phyloP scores from a whole-genome alignment of 2,329 filamentous ascomycete species.

The Pseudogymnoascus sp. region DNA sequence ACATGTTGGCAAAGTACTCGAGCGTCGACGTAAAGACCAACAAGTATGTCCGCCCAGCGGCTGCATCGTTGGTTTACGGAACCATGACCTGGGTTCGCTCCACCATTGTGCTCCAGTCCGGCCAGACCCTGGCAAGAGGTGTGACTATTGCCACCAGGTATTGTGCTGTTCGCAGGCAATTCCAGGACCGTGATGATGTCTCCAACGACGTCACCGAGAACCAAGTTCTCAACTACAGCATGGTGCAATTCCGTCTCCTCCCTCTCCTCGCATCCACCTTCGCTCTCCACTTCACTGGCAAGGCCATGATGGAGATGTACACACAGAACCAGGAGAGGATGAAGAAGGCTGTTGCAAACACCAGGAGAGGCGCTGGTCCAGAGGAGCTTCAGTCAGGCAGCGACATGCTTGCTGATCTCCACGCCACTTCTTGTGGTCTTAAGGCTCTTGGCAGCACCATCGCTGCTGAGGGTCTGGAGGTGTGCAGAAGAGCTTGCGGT shows the following conservation, averaged over 20 bases:
- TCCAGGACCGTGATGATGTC: conserved; percentile 64
- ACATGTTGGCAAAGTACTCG: conserved; percentile 67
- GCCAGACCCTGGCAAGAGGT: conserved; percentile 62
- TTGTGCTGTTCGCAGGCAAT: conserved; percentile 65
- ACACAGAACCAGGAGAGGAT: conserved; percentile 64
- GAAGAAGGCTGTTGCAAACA: conserved; percentile 33
- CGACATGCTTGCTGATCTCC: conserved; percentile 63
- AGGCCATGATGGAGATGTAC: conserved; percentile 67
- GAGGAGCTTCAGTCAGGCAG: conserved; percentile 60
- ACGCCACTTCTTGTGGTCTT: conserved; percentile 68
- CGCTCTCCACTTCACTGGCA: conserved; percentile 72
- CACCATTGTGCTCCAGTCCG: conserved; percentile 65
- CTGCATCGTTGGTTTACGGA: conserved; percentile 62
- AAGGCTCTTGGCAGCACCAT: conserved; percentile 66
- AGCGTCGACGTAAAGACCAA: conserved; percentile 58
- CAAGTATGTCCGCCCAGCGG: conserved; percentile 59
- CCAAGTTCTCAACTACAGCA: conserved; percentile 72
- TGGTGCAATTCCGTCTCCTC: conserved; percentile 67
- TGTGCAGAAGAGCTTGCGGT: conserved; percentile 67
- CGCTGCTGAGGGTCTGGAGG: conserved; percentile 66
- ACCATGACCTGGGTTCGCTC: conserved; percentile 70
- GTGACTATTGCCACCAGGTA: conserved; percentile 73
- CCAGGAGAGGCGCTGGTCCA: conserved; percentile 52
- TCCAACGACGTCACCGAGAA: conserved; percentile 54
- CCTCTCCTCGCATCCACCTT: conserved; percentile 67